Evolutionary conservation across 2,329 filamentous ascomycete species (phyloP).

Genomic region (Neopestalotiopsis sp.): DNA sequence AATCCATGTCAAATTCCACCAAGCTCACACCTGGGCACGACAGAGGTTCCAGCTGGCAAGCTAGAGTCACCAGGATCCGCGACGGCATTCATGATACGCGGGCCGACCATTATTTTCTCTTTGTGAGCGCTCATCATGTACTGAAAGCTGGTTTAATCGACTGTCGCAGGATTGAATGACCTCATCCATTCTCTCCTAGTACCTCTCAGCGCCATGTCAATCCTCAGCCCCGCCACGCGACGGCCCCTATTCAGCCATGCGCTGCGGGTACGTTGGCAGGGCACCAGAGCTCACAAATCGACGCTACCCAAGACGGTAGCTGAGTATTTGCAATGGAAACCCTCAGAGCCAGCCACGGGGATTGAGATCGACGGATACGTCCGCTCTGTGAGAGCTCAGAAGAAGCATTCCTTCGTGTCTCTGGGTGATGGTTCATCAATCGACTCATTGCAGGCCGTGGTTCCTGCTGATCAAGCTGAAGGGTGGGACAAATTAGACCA

Average conservation of each 20-base stretch:
- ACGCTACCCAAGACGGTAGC: constrained; percentile 54
- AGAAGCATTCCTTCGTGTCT: constrained; percentile 81
- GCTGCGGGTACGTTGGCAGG: constrained; percentile 21
- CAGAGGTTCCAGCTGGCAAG: not conserved
- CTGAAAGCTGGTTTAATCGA: not conserved
- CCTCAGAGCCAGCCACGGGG: constrained; percentile 48
- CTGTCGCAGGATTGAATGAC: not conserved
- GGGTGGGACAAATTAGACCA: constrained; percentile 60
- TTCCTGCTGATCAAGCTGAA: constrained; percentile 73
- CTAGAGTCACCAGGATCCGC: not conserved
- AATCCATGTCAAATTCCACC: constrained; percentile 3
- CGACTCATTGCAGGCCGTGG: constrained; percentile 78
- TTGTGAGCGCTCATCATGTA: not conserved
- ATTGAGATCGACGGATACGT: constrained; percentile 79
- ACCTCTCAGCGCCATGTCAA: constrained; percentile 23
- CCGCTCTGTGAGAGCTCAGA: constrained; percentile 85
- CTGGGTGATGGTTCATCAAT: constrained; percentile 87
- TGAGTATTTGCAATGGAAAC: constrained; percentile 60
- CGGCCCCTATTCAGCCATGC: constrained; percentile 27
- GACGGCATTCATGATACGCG: not conserved
- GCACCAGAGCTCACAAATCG: constrained; percentile 30
- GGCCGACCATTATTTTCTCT: not conserved
- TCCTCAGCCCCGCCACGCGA: constrained; percentile 27
- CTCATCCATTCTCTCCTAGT: not conserved
- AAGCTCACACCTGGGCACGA: not conserved